Evolutionary conservation across 2,329 filamentous ascomycete genomes (phyloP).

Genomic region (Penicillium rolfsii): DNA sequence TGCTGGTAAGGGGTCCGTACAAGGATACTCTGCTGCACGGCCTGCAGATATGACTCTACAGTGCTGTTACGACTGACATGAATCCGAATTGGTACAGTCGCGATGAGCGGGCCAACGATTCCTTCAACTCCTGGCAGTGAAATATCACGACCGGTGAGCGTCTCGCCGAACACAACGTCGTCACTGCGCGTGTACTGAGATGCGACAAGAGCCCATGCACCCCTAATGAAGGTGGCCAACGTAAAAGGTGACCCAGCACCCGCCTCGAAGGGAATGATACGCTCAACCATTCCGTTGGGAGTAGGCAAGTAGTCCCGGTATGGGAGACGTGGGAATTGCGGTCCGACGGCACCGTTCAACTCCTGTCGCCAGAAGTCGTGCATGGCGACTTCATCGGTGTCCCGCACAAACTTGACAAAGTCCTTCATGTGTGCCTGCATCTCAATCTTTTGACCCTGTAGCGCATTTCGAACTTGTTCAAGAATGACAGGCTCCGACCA

Average conservation of each 20-base stretch:
- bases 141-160: conserved; percentile 54
- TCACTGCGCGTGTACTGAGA: conserved; percentile 50
- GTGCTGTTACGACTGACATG: conserved; percentile 35
- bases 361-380: conserved; percentile 54
- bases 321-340: conserved; percentile 56
- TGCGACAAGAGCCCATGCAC: conserved; percentile 53
- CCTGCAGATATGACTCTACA: conserved; percentile 35
- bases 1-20: conserved; percentile 53
- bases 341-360: conserved; percentile 50
- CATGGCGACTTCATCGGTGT: conserved; percentile 46
- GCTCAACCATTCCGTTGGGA: conserved; percentile 51
- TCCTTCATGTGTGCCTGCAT: conserved; percentile 45
- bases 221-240: conserved; percentile 53
- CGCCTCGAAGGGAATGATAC: conserved; percentile 39
- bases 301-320: conserved; percentile 51
- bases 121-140: conserved; percentile 50
- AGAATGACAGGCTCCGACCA: conserved; percentile 47
- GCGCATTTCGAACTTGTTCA: conserved; percentile 36
- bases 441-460: conserved; percentile 26
- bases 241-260: conserved; percentile 42
- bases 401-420: conserved; percentile 54
- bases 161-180: conserved; percentile 56
- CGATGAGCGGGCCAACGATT: conserved; percentile 55
- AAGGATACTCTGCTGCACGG: conserved; percentile 37
- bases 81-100: conserved; percentile 54